Evolutionary conservation across 495 filamentous ascomycete species (phyloP).

Genomic region (Daldinia childiae): DNA sequence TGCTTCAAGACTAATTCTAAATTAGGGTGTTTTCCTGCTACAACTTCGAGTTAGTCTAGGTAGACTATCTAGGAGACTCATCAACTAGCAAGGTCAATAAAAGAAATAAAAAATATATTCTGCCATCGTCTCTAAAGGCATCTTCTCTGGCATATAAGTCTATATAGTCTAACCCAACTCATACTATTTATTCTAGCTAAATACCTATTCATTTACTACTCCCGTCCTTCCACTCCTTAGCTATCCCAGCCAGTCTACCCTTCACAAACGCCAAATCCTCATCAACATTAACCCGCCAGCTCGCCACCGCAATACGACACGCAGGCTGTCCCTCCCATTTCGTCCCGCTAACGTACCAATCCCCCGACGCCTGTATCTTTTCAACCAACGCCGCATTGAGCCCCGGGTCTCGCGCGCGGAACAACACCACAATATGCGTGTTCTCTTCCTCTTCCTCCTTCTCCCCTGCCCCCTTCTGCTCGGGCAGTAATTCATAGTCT

Average conservation of each 20-base stretch:
- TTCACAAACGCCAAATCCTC: slow-evolving; percentile 63
- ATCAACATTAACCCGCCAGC: slow-evolving; percentile 74
- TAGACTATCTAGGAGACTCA: background rate
- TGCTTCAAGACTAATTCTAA: background rate
- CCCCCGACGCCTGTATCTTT: slow-evolving; percentile 76
- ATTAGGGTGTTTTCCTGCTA: background rate
- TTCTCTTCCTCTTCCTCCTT: slow-evolving; percentile 44
- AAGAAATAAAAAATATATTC: background rate
- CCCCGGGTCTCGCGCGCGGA: slow-evolving; percentile 73
- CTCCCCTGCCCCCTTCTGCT: slow-evolving; percentile 4
- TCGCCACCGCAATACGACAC: slow-evolving; percentile 81
- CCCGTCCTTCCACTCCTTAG: slow-evolving; percentile 29
- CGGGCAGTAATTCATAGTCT: slow-evolving; percentile 73
- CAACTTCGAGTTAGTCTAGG: background rate
- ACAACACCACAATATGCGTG: slow-evolving; percentile 82
- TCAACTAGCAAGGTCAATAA: background rate
- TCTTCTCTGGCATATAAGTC: background rate
- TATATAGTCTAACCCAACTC: background rate
- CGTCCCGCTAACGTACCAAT: slow-evolving; percentile 86
- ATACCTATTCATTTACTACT: slow-evolving; percentile 6
- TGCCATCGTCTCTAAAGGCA: background rate
- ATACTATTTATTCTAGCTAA: background rate
- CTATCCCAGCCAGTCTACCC: slow-evolving; percentile 36
- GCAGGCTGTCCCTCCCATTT: slow-evolving; percentile 77
- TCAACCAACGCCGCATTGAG: slow-evolving; percentile 72